phyloP scores from a whole-genome alignment of 2,329 filamentous ascomycete genomes.

The Penicillium sp. region DNA sequence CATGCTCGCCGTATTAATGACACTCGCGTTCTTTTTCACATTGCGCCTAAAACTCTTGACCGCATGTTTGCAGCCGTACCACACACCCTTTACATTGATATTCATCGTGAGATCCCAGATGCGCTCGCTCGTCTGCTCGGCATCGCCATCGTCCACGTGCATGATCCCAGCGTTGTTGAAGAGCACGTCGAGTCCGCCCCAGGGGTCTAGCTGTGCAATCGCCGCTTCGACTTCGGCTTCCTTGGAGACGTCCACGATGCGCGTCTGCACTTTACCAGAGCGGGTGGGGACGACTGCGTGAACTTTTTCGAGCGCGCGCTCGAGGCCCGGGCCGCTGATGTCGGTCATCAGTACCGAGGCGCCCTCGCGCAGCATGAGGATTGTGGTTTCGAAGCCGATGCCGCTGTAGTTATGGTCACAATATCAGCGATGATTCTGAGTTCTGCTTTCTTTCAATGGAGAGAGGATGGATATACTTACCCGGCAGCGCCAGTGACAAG shows the following conservation, averaged over 20 bases:
- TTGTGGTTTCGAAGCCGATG: conserved; percentile 89
- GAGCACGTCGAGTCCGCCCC: conserved; percentile 76
- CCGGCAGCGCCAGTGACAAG: conserved; percentile 30
- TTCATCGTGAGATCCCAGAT: conserved; percentile 94
- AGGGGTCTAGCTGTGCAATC: conserved; percentile 75
- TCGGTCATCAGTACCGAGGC: conserved; percentile 85
- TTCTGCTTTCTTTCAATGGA: not conserved
- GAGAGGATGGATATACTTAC: conserved; percentile 8
- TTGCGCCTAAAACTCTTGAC: conserved; percentile 62
- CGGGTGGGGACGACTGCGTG: conserved; percentile 68
- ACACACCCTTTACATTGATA: conserved; percentile 98
- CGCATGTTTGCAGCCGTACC: conserved; percentile 93
- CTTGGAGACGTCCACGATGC: conserved; percentile 74
- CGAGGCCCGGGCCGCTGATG: conserved; percentile 77
- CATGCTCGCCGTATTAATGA: conserved; percentile 92
- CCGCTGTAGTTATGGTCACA: conserved; percentile 57
- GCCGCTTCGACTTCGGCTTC: conserved; percentile 77
- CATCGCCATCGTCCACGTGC: conserved; percentile 81
- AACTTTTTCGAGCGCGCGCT: conserved; percentile 75
- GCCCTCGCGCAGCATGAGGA: conserved; percentile 88
- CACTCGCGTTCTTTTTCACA: conserved; percentile 79
- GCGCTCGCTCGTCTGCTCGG: conserved; percentile 80
- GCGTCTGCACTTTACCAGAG: conserved; percentile 26
- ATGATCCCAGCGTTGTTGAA: conserved; percentile 99
- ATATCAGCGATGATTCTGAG: not conserved